Base-by-base conservation (phyloP, 2,329 filamentous ascomycete genomes). In the Neofusicoccum sp. region DNA sequence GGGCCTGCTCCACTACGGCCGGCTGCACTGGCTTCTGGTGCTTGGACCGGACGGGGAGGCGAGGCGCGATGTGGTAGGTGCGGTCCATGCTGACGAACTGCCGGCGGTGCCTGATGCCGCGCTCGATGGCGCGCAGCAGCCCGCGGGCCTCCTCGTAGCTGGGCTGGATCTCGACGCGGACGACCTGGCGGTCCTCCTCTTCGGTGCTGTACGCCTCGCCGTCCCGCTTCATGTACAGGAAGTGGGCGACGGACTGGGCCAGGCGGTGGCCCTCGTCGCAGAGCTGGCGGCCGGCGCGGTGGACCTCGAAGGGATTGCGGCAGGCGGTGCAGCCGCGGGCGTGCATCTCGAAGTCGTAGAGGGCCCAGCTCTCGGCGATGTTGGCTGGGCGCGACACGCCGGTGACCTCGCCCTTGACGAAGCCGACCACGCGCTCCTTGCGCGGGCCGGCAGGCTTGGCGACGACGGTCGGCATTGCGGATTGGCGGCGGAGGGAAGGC, bases 311-410 rank as follows among this genome's bases (percentile, higher is more conserved):
- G 2, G 79, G 77, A 65, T 78, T 70, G 65, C 71, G 69, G 74
- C 79, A 82, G 62, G 73, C 69, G 45, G 64, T 67, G 69, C 79
- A 82, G 63, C 72, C 73, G 53, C 73, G 72, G 36, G 78, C 77
- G 69, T 82, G 79, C 62, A 69, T 71, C 66, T 81, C 79, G 62
- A 79, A 80, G 71, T 79, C 69, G 70, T 79, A 79, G 60, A 78
- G 67, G 1, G 76, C 75, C 78, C 78, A 79, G 63, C 73, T 74
- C 69, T 81, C 79, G 38, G 71, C 65, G 4, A 68, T 67, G 62
- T 73, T 76, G 38, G 77, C 67, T 30, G 76, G 75, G 49, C 79
- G 74, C 4, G 75, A 76, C 65, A 76, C 68, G 20, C 70, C 69
- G 61, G 68, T 71, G 47, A 77, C 73, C 53, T 72, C 73, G 63